Percentiles rank a stretch among this genome's conserved stretches.
phyloP scores from a whole-genome alignment of 2,329 filamentous ascomycete genomes.

The Cladosporium austrohemisphaericum region DNA sequence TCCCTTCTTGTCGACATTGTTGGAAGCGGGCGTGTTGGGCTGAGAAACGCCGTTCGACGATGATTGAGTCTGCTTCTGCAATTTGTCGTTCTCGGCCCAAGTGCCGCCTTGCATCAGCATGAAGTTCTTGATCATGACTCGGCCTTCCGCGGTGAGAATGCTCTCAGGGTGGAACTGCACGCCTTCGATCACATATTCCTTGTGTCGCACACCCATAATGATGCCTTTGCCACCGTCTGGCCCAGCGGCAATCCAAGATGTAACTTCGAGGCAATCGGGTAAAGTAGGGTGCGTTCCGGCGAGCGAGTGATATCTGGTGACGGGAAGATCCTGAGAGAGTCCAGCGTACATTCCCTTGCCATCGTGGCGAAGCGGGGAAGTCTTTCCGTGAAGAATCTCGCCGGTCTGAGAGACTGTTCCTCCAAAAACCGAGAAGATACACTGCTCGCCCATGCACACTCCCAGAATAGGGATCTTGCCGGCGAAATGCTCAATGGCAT shows the following conservation, averaged over 20 bases:
- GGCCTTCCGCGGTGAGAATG: constrained; percentile 85
- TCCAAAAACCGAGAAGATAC: constrained; percentile 91
- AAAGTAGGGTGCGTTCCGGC: constrained; percentile 86
- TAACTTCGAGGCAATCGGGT: constrained; percentile 80
- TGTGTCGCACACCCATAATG: constrained; percentile 96
- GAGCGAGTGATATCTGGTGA: constrained; percentile 94
- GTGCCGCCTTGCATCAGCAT: constrained; percentile 82
- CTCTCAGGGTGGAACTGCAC: constrained; percentile 98
- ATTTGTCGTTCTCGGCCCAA: constrained; percentile 73
- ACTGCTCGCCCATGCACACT: constrained; percentile 99
- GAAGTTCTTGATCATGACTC: constrained; percentile 90
- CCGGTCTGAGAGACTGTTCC: constrained; percentile 88
- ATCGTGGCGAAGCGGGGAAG: constrained; percentile 84
- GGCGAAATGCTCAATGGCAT: constrained; percentile 83
- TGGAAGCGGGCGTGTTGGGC: constrained; percentile 21
- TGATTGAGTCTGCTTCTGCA: constrained; percentile 38
- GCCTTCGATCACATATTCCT: constrained; percentile 84
- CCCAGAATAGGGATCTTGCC: constrained; percentile 94
- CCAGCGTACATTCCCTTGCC: constrained; percentile 83
- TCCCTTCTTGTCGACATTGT: constrained; percentile 57
- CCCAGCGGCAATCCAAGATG: constrained; percentile 80
- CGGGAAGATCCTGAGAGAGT: constrained; percentile 74
- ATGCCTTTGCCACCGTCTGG: constrained; percentile 73
- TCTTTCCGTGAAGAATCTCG: constrained; percentile 96
- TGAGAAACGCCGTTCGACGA: constrained; percentile 34